Evolutionary conservation across 257 asterid genomes (phyloP).

Genomic region (Forsythia suspensa): DNA sequence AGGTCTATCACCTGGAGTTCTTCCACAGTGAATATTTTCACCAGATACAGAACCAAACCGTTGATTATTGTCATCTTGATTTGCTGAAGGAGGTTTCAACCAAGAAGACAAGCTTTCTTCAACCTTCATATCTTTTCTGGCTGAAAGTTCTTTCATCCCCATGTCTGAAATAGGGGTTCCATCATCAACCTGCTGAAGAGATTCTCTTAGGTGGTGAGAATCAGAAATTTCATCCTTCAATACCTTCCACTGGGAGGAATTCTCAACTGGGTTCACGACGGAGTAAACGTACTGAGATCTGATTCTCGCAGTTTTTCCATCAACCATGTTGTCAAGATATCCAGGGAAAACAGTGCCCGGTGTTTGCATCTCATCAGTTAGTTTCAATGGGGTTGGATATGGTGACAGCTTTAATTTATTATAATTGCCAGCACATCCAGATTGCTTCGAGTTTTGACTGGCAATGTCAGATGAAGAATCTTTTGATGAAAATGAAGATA

Average conservation of each 20-base stretch:
- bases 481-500: conserved; percentile 39
- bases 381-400: conserved; percentile 72
- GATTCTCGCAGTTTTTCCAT: conserved; percentile 47
- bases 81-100: conserved; percentile 49
- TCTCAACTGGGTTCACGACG: conserved; percentile 49
- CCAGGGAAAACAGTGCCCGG: conserved; percentile 88
- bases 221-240: conserved; percentile 40
- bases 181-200: conserved; percentile 29
- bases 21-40: conserved; percentile 27
- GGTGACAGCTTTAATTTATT: conserved; percentile 49
- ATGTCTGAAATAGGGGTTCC: conserved; percentile 25
- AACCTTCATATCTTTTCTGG: conserved; percentile 35
- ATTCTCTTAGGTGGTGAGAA: conserved; percentile 30
- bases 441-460: conserved; percentile 31
- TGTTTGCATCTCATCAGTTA: conserved; percentile 84
- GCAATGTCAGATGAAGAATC: conserved; percentile 50
- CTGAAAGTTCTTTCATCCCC: conserved; percentile 29
- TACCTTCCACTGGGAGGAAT: conserved; percentile 39
- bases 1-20: conserved; percentile 74
- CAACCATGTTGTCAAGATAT: conserved; percentile 41
- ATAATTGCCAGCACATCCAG: conserved; percentile 30
- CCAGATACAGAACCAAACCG: neutral
- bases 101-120: conserved; percentile 62
- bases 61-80: conserved; percentile 18
- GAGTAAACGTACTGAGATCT: conserved; percentile 73